Evolutionary conservation across 2,329 filamentous ascomycete species (phyloP).

Genomic region (Talaromyces atroroseus): DNA sequence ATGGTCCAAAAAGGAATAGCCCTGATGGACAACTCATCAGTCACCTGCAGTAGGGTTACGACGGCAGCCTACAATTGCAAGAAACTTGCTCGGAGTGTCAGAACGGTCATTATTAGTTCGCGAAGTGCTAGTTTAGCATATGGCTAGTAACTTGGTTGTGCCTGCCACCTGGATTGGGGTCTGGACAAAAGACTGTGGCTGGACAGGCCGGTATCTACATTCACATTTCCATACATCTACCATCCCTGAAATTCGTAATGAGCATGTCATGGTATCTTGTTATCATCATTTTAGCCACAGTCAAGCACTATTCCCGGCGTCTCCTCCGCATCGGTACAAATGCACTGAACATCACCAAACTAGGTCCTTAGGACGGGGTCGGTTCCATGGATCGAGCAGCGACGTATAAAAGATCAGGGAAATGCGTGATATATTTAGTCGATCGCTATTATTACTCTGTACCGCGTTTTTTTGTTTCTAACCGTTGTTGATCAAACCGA

Average conservation of each 20-base stretch:
- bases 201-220: not conserved
- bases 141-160: not conserved
- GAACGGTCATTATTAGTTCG: not conserved
- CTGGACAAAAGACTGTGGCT: not conserved
- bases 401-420: not conserved
- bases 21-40: not conserved
- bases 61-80: not conserved
- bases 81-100: not conserved
- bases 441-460: not conserved
- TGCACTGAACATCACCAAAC: not conserved
- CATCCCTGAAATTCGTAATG: not conserved
- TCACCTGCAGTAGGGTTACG: not conserved
- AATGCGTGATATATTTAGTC: not conserved
- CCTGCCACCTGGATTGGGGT: not conserved
- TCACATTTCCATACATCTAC: not conserved
- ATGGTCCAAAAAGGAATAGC: not conserved
- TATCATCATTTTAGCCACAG: not conserved
- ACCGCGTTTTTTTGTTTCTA: not conserved
- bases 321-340: not conserved
- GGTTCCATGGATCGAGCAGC: not conserved
- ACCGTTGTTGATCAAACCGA: not conserved
- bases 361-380: not conserved
- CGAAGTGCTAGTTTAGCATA: not conserved
- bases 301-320: not conserved
- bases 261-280: not conserved